A percentile compares a stretch with the other conserved stretches of the same genome.
Conservation (phyloP, 2,329 filamentous ascomycete species). For the Talaromyces pinophilus region DNA sequence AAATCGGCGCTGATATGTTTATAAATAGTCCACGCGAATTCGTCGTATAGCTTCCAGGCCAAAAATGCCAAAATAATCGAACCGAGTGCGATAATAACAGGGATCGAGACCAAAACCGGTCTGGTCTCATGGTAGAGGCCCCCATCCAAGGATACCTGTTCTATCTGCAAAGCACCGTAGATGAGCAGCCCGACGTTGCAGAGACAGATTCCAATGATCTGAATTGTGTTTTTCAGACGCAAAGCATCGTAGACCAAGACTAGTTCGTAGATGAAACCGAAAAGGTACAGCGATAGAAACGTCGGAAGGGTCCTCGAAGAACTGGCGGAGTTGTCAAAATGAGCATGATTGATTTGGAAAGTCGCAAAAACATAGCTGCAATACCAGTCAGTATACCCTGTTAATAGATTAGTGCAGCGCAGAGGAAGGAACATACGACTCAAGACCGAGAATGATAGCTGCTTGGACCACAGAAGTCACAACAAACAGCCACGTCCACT, state of each 20-base stretch:
- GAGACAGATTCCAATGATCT: constrained; percentile 90
- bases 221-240: constrained; percentile 95
- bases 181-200: constrained; percentile 90
- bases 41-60: constrained; percentile 94
- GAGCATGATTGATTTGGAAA: constrained; percentile 65
- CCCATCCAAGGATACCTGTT: constrained; percentile 57
- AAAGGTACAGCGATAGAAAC: constrained; percentile 94
- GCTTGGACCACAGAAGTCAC: constrained; percentile 73
- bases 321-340: constrained; percentile 44
- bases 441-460: constrained; percentile 75
- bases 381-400: neutral
- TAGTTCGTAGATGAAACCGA: constrained; percentile 91
- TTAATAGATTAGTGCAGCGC: neutral
- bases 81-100: constrained; percentile 75
- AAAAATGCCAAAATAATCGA: constrained; percentile 73
- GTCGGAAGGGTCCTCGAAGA: constrained; percentile 75
- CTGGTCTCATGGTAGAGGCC: constrained; percentile 69
- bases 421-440: constrained; percentile 62
- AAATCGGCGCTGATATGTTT: constrained; percentile 98
- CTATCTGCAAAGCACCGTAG: constrained; percentile 89
- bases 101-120: constrained; percentile 81
- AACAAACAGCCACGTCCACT: constrained; percentile 88
- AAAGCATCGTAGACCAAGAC: constrained; percentile 91
- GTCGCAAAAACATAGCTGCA: constrained; percentile 82
- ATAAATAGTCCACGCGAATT: constrained; percentile 99